Base-by-base conservation (phyloP, 306 rosid species). In the Cyclanthera cordifolia region DNA sequence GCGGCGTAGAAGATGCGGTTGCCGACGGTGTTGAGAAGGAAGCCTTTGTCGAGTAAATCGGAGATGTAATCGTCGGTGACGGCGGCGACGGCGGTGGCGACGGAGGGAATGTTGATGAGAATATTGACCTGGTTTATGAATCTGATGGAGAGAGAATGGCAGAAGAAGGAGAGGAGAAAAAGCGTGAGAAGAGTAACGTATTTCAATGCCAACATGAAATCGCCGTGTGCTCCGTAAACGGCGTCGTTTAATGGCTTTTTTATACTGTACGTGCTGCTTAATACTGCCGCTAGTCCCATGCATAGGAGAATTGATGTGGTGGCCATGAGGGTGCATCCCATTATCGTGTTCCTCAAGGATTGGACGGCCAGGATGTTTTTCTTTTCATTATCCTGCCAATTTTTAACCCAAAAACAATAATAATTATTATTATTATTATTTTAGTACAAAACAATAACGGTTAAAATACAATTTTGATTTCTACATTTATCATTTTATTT, bases 251-350 rank as follows among this genome's bases (percentile, higher is more conserved):
- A 77, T 0, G 99, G 96, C 52, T 94, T 90, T 67, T 94, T 94
- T 19, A 90, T 81, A 32, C 92, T 94, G 82, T 94, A 94, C 4
- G 90, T 90, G 92, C 96, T 94, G 85, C 99, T 94, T 59, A 94
- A 67, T 0, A 94, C 89, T 7, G 99, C 97, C 4, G 99, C 96
- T 2, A 94, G 83, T 1, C 99, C 99, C 6, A 80, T 79, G 61
- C 95, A 83, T 0, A 94, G 86, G 0, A 94, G 95, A 60, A 94
- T 79, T 0, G 97, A 82, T 1, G 96, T 90, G 2, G 99, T 90
- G 66, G 99, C 99, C 99, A 94, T 94, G 71, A 90, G 76, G 71
- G 97, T 94, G 17, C 89, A 83, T 23, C 95, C 99, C 99, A 90
- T 94, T 72, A 90, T 77, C 11, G 90, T 80, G 83, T 94, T 90